A percentile compares a stretch with the other conserved stretches of the same genome.
These are phyloP conservation scores for Mortierella sp. DNA, from an alignment of 371 early-diverging fungal genomes.

Conservation along the genomic window DNA sequence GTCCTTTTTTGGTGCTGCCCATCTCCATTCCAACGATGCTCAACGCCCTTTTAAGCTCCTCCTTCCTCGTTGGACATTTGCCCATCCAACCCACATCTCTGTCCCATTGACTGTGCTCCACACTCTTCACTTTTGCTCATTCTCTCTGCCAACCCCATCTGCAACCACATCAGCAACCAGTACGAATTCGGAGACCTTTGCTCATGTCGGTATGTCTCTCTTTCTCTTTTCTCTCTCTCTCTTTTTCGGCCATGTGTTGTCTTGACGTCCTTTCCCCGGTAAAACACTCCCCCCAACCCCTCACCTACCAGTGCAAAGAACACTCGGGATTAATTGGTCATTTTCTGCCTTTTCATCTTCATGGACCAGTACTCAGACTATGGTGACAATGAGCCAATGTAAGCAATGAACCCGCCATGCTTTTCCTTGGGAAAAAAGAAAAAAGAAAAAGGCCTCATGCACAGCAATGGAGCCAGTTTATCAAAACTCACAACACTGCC, in stretches of 20 bases:
- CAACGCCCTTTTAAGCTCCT: background rate
- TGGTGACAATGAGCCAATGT: conserved; percentile 53
- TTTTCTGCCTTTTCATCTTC: background rate
- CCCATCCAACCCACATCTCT: background rate
- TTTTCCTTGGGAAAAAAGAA: background rate
- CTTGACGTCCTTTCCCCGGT: background rate
- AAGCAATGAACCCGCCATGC: conserved; percentile 5
- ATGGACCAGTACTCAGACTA: conserved; percentile 43
- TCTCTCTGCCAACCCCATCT: background rate
- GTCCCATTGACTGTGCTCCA: background rate
- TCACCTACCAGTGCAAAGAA: background rate
- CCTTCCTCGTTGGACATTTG: background rate
- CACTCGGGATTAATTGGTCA: background rate
- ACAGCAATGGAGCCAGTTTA: background rate
- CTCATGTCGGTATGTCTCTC: background rate
- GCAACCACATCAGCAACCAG: background rate
- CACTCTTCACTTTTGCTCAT: background rate
- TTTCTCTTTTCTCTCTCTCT: background rate
- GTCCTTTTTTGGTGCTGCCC: background rate
- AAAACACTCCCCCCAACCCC: background rate
- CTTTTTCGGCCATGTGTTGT: no score
- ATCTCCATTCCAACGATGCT: background rate
- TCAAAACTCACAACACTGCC: background rate
- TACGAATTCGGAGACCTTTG: background rate
- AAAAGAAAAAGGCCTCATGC: background rate